Evolutionary conservation across 257 asterid genomes (phyloP).

Genomic region (Cinchona pubescens): DNA sequence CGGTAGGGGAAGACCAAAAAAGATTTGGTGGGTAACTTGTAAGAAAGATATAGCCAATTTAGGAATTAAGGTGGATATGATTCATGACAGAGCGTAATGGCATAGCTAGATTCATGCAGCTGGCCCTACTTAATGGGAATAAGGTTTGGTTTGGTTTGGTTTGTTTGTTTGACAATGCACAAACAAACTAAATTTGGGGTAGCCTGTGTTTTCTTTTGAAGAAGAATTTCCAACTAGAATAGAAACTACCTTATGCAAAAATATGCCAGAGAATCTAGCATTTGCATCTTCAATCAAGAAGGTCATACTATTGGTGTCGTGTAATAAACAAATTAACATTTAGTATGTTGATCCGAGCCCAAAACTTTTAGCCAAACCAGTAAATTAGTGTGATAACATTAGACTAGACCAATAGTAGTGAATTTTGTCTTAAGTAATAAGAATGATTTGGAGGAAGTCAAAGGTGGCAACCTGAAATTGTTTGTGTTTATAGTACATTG

Average conservation of each 20-base stretch:
- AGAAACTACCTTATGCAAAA: neutral
- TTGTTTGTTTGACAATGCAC: slow-evolving; percentile 4
- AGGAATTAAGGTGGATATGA: too few relatives aligned
- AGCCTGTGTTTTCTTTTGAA: neutral
- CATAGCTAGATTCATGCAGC: too few relatives aligned
- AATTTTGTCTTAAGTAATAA: neutral
- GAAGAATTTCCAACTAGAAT: too few relatives aligned
- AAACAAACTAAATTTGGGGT: neutral
- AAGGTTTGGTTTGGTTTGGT: too few relatives aligned
- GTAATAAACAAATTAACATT: neutral
- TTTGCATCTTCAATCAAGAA: neutral
- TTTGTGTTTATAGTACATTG: too few relatives aligned
- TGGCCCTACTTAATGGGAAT: too few relatives aligned
- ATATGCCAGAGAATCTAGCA: neutral
- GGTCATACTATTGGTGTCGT: neutral
- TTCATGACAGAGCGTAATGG: too few relatives aligned
- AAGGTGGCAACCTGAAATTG: neutral
- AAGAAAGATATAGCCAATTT: too few relatives aligned
- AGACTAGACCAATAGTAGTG: neutral
- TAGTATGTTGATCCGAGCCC: neutral
- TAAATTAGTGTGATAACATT: neutral
- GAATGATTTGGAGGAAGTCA: neutral
- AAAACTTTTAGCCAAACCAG: neutral
- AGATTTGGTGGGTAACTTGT: too few relatives aligned
- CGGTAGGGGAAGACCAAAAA: too few relatives aligned